A percentile compares a stretch with the other conserved stretches of the same genome.
These are phyloP conservation scores for Leccinum ochraceum DNA, from an alignment of 768 basidiomycete species.

Conservation along the genomic window DNA sequence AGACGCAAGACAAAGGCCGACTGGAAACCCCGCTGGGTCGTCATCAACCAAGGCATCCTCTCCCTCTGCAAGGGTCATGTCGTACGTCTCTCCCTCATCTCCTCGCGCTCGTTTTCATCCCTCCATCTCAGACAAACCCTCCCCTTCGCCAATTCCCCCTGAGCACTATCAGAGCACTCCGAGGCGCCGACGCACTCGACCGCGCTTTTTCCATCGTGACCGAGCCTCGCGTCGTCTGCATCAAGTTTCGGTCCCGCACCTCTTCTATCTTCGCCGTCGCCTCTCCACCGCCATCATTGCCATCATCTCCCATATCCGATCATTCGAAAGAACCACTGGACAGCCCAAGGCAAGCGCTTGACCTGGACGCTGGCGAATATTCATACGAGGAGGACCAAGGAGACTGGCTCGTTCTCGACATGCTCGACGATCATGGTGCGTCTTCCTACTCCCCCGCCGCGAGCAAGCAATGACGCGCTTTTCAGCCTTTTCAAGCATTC, in stretches of 20 bases:
- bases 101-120: constrained; percentile 3
- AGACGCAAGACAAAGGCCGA: constrained; percentile 44
- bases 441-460: not conserved
- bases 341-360: constrained; percentile 7
- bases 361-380: constrained; percentile 2
- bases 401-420: constrained; percentile 56
- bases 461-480: not conserved
- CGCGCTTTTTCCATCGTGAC: constrained; percentile 25
- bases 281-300: constrained; percentile 22
- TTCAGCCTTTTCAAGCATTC: constrained; percentile 49
- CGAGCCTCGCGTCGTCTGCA: constrained; percentile 39
- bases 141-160: constrained; percentile 44
- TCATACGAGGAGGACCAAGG: constrained; percentile 21
- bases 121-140: constrained; percentile 36
- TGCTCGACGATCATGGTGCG: constrained; percentile 48
- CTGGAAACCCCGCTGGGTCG: constrained; percentile 64
- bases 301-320: constrained; percentile 28
- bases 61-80: constrained; percentile 52
- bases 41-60: constrained; percentile 60
- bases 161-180: constrained; percentile 41
- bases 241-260: constrained; percentile 36
- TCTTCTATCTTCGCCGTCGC: not conserved
- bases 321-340: constrained; percentile 4
- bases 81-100: constrained; percentile 38
- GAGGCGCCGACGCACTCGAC: constrained; percentile 45